Evolutionary conservation across 257 asterid species (phyloP).

Genomic region (Cordia subcordata): DNA sequence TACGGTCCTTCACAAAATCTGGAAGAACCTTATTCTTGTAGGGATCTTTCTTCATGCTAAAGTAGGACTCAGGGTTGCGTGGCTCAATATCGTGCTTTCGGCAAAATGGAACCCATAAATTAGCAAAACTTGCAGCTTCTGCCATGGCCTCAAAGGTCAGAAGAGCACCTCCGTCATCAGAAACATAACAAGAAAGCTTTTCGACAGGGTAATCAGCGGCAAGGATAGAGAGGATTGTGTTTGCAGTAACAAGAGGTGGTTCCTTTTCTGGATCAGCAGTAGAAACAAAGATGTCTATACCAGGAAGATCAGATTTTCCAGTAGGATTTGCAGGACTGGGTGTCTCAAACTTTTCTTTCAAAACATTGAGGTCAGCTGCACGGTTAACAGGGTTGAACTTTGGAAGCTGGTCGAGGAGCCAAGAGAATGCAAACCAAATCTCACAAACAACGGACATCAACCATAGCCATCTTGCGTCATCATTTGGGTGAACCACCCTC

Average conservation of each 20-base stretch:
- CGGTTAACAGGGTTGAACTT: conserved; percentile 19
- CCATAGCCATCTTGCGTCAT: conserved; percentile 21
- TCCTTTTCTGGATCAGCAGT: conserved; percentile 23
- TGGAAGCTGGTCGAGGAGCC: conserved; percentile 21
- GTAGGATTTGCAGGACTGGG: conserved; percentile 13
- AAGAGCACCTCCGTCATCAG: conserved; percentile 27
- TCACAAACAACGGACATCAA: conserved; percentile 16
- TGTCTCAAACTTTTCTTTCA: conserved; percentile 15
- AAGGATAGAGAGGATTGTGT: conserved; percentile 19
- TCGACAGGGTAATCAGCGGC: conserved; percentile 24
- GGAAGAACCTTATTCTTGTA: conserved; percentile 13
- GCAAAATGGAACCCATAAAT: conserved; percentile 19
- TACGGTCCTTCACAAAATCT: conserved; percentile 22
- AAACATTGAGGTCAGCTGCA: conserved; percentile 11
- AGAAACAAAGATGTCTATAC: conserved; percentile 15
- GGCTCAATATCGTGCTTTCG: conserved; percentile 22
- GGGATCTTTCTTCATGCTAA: conserved; percentile 14
- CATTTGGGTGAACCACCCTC: conserved; percentile 16
- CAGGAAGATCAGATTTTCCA: conserved; percentile 19
- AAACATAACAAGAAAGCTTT: conserved; percentile 20
- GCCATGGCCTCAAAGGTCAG: conserved; percentile 22
- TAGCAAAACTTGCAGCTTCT: conserved; percentile 20
- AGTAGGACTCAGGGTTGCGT: conserved; percentile 17
- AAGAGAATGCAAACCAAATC: conserved; percentile 19
- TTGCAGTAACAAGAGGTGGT: conserved; percentile 21